Base-by-base conservation (phyloP, 805 yeast genomes). In the Sugiyamaella qingdaonensis region DNA sequence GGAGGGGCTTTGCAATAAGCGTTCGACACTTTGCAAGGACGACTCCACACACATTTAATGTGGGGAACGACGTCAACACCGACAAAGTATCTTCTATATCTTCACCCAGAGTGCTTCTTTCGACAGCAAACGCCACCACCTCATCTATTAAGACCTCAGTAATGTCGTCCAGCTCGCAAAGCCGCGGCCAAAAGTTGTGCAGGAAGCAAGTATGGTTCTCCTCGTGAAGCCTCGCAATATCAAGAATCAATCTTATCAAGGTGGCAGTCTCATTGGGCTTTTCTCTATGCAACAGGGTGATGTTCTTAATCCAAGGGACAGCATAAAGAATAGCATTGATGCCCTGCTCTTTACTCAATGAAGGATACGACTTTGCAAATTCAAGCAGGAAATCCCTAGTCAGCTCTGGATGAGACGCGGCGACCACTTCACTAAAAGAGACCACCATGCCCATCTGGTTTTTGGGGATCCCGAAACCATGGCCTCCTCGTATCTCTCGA, bases 231-330 rank as follows among this genome's bases (percentile, higher is more conserved):
- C 81, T 73, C 2, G 91, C 78, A 29, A 83, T 74, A 35, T 77
- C 73, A 51, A 88, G 80, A 56, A 87, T 75, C 49, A 78, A 78
- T 37, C 90, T 73, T 21, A 88, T 74, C 10, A 88, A 68, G 44
- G 78, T 81, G 0, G 85, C 77, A 4, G 85, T 77, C 51, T 78
- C 73, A 49, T 80, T 85, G 1, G 80, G 75, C 0, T 95, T 94
- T 53, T 71, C 73, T 31, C 76, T 78, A 27, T 79, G 81, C 59
- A 78, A 81, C 14, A 72, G 73, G 63, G 81, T 80, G 21, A 88
- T 73, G 60, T 88, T 85, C 21, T 77, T 77, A 13, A 86, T 74
- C 95, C 96, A 89, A 1, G 94, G 91, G 0, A 86, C 73, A 10
- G 83, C 70, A 61, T 82, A 82, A 49, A 77, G 62, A 16, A 74